These are phyloP conservation scores for Cornus kousa DNA, from an alignment of 148 eudicot genomes.

Conservation along the genomic window DNA sequence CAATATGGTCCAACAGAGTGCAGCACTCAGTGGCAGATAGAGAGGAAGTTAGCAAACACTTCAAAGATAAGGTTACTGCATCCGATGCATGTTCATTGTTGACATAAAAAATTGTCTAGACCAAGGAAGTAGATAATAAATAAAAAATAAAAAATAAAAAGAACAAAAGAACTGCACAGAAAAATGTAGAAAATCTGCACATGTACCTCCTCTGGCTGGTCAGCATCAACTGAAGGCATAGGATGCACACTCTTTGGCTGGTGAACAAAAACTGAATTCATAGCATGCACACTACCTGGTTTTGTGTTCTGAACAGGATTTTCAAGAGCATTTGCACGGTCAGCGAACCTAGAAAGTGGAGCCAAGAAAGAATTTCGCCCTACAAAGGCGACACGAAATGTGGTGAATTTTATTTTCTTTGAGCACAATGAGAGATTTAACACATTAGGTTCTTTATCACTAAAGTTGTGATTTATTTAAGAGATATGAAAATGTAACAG, in stretches of 20 bases:
- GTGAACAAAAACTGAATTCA: no score
- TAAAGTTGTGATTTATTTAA: not conserved
- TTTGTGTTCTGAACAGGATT: slow-evolving; percentile 31
- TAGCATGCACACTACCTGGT: not conserved
- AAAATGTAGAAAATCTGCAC: not conserved
- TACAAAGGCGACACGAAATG: slow-evolving; percentile 18
- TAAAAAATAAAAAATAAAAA: no score
- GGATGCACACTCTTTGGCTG: slow-evolving; percentile 36
- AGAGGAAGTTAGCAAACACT: not conserved
- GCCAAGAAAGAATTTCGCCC: slow-evolving; percentile 50
- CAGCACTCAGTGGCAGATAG: not conserved
- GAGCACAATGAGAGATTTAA: not conserved
- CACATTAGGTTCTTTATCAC: not conserved
- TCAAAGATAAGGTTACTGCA: not conserved
- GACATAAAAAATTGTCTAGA: not conserved
- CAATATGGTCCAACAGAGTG: not conserved
- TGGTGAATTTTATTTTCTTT: not conserved
- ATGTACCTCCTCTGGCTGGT: slow-evolving; percentile 46
- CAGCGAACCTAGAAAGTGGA: slow-evolving; percentile 33
- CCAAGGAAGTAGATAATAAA: not conserved
- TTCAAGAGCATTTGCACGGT: slow-evolving; percentile 34
- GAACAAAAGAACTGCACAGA: not conserved
- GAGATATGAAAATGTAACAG: not conserved
- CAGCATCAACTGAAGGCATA: slow-evolving; percentile 39
- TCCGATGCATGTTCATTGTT: not conserved